Evolutionary conservation across 257 asterid genomes (phyloP).

Genomic region (Fraxinus excelsior): DNA sequence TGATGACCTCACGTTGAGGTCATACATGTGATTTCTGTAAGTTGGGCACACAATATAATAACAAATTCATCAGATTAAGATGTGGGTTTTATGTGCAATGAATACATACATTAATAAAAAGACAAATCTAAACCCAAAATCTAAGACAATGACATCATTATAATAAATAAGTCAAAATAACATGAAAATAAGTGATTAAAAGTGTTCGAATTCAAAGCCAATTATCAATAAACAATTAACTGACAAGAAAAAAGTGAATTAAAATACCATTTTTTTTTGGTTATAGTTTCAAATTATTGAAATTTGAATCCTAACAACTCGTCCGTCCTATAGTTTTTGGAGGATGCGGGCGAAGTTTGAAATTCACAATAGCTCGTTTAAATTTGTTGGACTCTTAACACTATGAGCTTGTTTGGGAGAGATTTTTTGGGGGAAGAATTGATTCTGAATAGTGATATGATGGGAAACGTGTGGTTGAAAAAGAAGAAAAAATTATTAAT

Average conservation of each 20-base stretch:
- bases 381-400: no score
- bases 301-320: constrained; percentile 2
- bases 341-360: background rate
- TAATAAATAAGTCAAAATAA: constrained; percentile 27
- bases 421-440: no score
- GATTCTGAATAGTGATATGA: no score
- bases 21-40: constrained; percentile 23
- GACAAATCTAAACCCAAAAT: constrained; percentile 52
- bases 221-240: background rate
- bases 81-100: constrained; percentile 42
- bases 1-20: constrained; percentile 9
- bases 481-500: no score
- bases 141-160: constrained; percentile 32
- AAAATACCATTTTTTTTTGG: constrained; percentile 13
- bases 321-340: constrained; percentile 2
- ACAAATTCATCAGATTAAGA: constrained; percentile 20
- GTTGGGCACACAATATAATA: background rate
- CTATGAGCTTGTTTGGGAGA: no score
- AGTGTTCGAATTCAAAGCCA: constrained; percentile 37
- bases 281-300: constrained; percentile 21
- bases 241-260: constrained; percentile 30
- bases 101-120: constrained; percentile 38
- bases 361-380: background rate
- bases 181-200: constrained; percentile 6
- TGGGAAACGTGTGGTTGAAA: no score